Conservation (phyloP, 495 filamentous ascomycete species). For the Cercophora sp. region DNA sequence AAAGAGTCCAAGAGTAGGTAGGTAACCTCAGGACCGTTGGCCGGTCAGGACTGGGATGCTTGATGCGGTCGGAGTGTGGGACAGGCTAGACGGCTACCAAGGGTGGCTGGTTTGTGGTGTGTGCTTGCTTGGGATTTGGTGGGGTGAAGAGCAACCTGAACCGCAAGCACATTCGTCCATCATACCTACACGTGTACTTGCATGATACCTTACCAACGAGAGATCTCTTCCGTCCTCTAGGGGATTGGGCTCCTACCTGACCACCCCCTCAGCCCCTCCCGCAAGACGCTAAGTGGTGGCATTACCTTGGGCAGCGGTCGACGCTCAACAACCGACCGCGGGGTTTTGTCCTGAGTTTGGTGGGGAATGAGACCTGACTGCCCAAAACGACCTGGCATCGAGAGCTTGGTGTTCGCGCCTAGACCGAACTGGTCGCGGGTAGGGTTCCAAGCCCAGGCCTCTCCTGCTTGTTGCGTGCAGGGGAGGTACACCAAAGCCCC, state of each 20-base stretch:
- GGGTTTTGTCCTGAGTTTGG: too few relatives aligned
- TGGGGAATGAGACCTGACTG: too few relatives aligned
- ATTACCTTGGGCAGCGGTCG: neutral
- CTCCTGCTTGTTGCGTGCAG: neutral
- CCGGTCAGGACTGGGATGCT: neutral
- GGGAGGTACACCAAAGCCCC: too few relatives aligned
- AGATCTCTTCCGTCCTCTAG: neutral
- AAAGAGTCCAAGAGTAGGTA: neutral
- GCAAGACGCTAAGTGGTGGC: neutral
- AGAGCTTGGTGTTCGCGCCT: too few relatives aligned
- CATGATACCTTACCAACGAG: conserved; percentile 1
- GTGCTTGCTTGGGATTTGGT: neutral
- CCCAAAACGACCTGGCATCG: too few relatives aligned
- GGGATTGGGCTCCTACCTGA: neutral
- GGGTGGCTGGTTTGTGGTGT: conserved; percentile 4
- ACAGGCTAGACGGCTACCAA: too few relatives aligned
- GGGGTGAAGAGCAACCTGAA: conserved; percentile 7
- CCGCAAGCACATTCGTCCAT: too few relatives aligned
- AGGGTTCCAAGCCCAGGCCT: too few relatives aligned
- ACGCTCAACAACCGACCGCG: neutral
- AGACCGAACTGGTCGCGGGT: too few relatives aligned
- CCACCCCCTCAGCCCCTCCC: neutral
- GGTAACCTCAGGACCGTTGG: neutral
- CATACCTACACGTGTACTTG: too few relatives aligned
- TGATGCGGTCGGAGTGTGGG: neutral